Percentiles rank a stretch among this genome's conserved stretches.
phyloP scores from a whole-genome alignment of 225 moss, liverwort and hornwort species.

The Polytrichum commune region DNA sequence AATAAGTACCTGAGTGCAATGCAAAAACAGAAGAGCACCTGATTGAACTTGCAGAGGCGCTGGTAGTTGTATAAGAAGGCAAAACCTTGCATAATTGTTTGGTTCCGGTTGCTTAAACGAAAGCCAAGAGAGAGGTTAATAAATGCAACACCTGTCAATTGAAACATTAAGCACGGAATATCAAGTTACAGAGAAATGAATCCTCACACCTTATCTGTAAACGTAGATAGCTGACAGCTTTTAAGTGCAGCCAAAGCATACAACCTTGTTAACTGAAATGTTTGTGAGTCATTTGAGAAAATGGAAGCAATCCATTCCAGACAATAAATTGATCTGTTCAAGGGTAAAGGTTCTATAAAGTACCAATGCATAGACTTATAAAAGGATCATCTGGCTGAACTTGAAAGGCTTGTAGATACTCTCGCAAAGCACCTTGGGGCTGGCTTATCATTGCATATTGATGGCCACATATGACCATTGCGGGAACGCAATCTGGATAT shows the following conservation, averaged over 20 bases:
- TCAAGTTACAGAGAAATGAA: background rate
- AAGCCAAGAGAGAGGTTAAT: conserved; percentile 96
- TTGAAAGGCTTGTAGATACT: conserved; percentile 89
- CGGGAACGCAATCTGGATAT: conserved; percentile 70
- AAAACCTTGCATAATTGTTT: conserved; percentile 93
- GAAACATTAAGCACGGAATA: background rate
- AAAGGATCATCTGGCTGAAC: conserved; percentile 91
- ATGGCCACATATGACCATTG: conserved; percentile 92
- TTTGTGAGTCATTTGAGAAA: too few species aligned
- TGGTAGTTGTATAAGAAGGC: conserved; percentile 86
- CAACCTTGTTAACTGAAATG: too few species aligned
- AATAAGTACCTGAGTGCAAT: too few species aligned
- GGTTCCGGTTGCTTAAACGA: conserved; percentile 91
- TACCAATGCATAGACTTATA: conserved; percentile 96
- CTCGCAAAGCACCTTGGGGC: conserved; percentile 95
- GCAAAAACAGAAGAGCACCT: conserved; percentile 28
- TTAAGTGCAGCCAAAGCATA: too few species aligned
- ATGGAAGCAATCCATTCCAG: too few species aligned
- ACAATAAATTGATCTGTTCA: too few species aligned
- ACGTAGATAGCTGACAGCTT: too few species aligned
- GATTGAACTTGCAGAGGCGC: conserved; percentile 60
- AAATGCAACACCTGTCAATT: conserved; percentile 67
- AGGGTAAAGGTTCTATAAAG: background rate
- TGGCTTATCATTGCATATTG: conserved; percentile 97
- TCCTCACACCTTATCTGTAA: too few species aligned